phyloP scores from a whole-genome alignment of 208 protist species.

The Angomonas desouzai region DNA sequence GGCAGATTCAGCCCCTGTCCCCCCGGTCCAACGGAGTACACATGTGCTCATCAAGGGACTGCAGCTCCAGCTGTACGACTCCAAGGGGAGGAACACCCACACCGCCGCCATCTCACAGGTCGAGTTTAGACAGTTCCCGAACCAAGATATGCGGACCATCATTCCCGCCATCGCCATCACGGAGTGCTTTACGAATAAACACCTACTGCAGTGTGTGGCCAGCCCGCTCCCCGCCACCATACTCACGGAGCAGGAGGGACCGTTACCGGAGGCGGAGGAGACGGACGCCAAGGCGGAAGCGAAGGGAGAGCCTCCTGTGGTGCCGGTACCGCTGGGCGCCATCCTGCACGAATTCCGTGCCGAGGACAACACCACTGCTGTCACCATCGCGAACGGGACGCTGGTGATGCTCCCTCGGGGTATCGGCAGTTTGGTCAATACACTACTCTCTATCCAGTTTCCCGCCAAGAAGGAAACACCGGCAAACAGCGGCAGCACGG shows the following conservation, averaged over 20 bases:
- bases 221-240: neutral
- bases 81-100: conserved; percentile 58
- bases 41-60: conserved; percentile 47
- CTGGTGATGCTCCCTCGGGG: conserved; percentile 58
- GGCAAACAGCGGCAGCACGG: neutral
- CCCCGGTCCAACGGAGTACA: conserved; percentile 23
- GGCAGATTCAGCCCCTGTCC: neutral
- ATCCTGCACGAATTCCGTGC: conserved; percentile 25
- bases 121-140: conserved; percentile 24
- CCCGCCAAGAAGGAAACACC: conserved; percentile 16
- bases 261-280: neutral
- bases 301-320: neutral
- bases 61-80: conserved; percentile 54
- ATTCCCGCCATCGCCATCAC: conserved; percentile 39
- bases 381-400: conserved; percentile 35
- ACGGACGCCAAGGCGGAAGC: neutral
- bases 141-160: conserved; percentile 34
- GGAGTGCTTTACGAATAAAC: conserved; percentile 61
- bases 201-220: conserved; percentile 27
- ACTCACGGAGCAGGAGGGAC: neutral
- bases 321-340: conserved; percentile 1
- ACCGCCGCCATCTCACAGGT: conserved; percentile 40
- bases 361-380: conserved; percentile 25
- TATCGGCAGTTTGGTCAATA: conserved; percentile 64
- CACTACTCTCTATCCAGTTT: conserved; percentile 63